Base-by-base conservation (phyloP, 192 early-diverging fungal genomes). In the Coemansia furcata region DNA sequence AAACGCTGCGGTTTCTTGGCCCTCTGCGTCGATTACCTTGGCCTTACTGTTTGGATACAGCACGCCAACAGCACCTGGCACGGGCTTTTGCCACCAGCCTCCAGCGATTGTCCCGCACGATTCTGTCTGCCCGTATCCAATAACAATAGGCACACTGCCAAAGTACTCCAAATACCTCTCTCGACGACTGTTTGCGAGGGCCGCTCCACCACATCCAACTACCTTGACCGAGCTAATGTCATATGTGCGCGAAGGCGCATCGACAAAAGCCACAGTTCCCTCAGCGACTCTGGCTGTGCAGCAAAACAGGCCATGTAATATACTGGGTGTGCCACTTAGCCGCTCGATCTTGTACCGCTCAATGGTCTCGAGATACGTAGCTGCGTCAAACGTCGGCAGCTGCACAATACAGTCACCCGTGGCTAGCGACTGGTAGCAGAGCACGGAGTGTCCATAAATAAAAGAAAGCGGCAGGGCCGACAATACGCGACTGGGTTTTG, bases 1-100 rank as follows among this genome's bases (percentile, higher is more conserved):
- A 30, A 73, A 60, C 7, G 74, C 87, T 1, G 23, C 33, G 7
- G 89, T 76, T 49, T 92, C 91, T 39, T 87, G 77, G 12, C 89
- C 91, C 23, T 91, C 72, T 3, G 15, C 36, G 38, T 80, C 82
- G 1, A 84, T 40, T 0, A 80, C 66, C 58, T 72, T 76, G 54
- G 73, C 77, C 12, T 12, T 36, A 43, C 35, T 74, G 66, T 73
- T 73, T 1, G 82, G 74, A 32, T 67, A 72, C 30, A 79, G 54
- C 3, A 84, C 69, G 17, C 82, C 74, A 29, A 72, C 60, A 0
- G 72, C 73, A 21, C 82, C 77, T 1, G 65, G 54, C 0, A 40
- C 63, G 2, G 64, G 65, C 6, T 35, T 33, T 9, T 17, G 6
- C 65, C 67, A 71, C 6, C 58, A 64, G 9, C 43, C 42, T 4